Base-by-base conservation (phyloP, 2,329 filamentous ascomycete genomes). In the Colletotrichum sp. region DNA sequence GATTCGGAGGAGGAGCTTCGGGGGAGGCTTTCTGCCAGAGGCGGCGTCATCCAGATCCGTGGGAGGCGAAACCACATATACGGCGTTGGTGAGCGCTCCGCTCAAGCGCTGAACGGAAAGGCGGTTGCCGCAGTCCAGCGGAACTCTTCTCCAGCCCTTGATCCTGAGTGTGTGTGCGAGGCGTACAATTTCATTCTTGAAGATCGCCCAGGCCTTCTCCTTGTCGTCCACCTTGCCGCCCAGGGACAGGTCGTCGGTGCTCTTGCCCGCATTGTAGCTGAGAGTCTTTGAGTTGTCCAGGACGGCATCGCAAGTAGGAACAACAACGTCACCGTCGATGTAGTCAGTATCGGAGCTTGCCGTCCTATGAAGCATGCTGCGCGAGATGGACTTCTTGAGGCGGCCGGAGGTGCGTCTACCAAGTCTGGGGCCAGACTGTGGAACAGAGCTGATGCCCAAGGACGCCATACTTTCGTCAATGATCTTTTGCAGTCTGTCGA, bases 1-100 rank as follows among this genome's bases (percentile, higher is more conserved):
- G 75, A 99, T 94, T 52, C 97, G 94, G 21, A 99, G 89, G 1
- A 99, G 89, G 3, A 99, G 88, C 84, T 98, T 98, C 5, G 85
- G 83, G 0, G 91, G 90, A 26, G 79, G 82, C 77, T 86, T 89
- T 80, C 86, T 89, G 67, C 86, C 83, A 13, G 87, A 78, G 86
- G 68, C 80, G 30, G 78, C 83, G 8, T 73, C 73, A 71, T 74
- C 69, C 13, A 96, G 79, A 43, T 94, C 89, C 52, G 91, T 87
- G 0, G 96, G 96, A 3, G 96, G 96, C 2, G 92, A 94, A 26
- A 99, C 96, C 67, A 98, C 96, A 82, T 99, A 99, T 43, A 99
- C 96, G 13, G 96, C 96, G 82, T 99, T 99, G 24, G 97, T 99
- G 79, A 99, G 86, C 10, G 97, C 97, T 76, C 97, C 97, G 83